Base-by-base conservation (phyloP, 2,329 filamentous ascomycete genomes). In the Sclerotiophoma versabilis region DNA sequence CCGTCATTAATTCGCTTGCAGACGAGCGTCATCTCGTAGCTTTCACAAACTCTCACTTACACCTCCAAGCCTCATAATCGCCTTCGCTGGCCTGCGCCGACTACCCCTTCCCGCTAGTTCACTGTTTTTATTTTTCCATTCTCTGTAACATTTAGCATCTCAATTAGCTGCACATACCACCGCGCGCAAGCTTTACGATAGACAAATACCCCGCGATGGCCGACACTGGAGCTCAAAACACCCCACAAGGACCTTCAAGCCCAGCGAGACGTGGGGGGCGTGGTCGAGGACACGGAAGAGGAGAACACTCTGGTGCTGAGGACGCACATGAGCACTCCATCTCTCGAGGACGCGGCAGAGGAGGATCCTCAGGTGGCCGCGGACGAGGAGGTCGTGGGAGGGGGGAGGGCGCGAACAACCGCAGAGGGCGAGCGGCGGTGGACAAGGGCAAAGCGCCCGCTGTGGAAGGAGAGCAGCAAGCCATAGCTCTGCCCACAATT, bases 281-380 rank as follows among this genome's bases (percentile, higher is more conserved):
- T 46, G 68, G 66, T 6, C 62, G 72, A 51, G 72, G 69, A 19
- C 64, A 70, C 46, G 66, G 69, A 27, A 55, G 70, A 29, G 72
- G 74, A 36, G 46, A 50, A 42, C 45, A 63, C 32, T 39, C 36
- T 19, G 62, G 65, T 8, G 17, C 38, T 20, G 68, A 66, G 27
- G 64, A 66, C 5, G 57, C 57, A 7, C 56, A 59, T 8, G 66
- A 71, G 25, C 43, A 61, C 15, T 44, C 51, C 27, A 58, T 62
- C 17, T 44, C 57, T 20, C 63, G 70, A 52, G 70, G 69, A n/a
- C 69, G 74, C 52, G 71, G 70, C 53, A 67, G 74, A 65, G 74
- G 74, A 38, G 65, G 73, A 56, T 59, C 54, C 23, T 64, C 72
- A 52, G 57, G 62, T 23, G 65, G 67, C 11, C 65, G 71, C 57